Base-by-base conservation (phyloP, 1,284 basidiomycete genomes). In the Ganoderma meredithae region DNA sequence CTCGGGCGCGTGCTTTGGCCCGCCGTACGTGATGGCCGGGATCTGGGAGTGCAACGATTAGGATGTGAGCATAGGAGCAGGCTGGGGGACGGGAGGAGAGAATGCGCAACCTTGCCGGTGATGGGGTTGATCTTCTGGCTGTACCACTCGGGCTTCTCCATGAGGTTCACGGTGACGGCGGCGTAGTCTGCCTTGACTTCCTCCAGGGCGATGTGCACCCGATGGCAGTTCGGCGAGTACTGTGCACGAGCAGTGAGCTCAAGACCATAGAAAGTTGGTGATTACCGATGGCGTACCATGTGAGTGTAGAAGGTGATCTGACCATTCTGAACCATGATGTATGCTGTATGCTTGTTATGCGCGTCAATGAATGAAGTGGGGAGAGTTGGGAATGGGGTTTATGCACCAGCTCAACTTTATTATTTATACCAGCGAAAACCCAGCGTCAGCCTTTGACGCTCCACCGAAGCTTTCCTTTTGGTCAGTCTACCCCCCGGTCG, bases 81-180 rank as follows among this genome's bases (percentile, higher is more conserved):
- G 36, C 6, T 36, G 36, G 1, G 41, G 33, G 10, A 25, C 15
- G 58, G 7, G 22, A 13, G 8, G 12, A 47, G n/a, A 22, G 53
- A 15, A 10, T 63, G 22, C 13, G 41, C 15, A 4, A 88, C 89
- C 82, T 90, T 90, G 77, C 85, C 84, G 1, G 85, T 41, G 19
- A 43, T 87, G 2, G 86, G 85, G 78, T 91, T 91, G 52, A 92
- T 83, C 69, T 86, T 82, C 1, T 84, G 81, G 0, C 84, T 82
- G 75, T 87, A 90, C 89, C 89, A 90, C 58, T 81, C 82, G 0
- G 90, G 90, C 79, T 91, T 92, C 80, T 89, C 86, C 71, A 75
- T 68, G 41, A 91, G 76, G 72, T 91, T 85, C 67, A 91, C 85
- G 67, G 86, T 81, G 71, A 81, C 87, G 25, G 81, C 75, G 39